Conservation (phyloP, 139 green algal species). For the Chlorella sp. region DNA sequence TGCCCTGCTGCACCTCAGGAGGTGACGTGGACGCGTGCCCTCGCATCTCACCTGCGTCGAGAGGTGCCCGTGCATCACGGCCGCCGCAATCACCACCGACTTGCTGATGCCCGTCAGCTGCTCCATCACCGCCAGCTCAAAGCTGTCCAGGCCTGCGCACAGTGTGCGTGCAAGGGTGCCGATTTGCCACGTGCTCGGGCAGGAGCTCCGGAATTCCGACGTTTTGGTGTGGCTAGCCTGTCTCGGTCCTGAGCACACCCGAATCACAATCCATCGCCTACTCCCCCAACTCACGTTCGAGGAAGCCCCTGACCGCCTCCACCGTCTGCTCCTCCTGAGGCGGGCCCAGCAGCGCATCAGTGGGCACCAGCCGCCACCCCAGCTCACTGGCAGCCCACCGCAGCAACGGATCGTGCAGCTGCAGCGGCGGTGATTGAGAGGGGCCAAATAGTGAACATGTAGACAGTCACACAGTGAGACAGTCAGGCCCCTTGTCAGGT, state of each 20-base stretch:
- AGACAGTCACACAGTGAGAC: too few relatives aligned
- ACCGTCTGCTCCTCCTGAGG: slow-evolving; percentile 35
- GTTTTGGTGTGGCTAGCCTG: too few relatives aligned
- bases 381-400: slow-evolving; percentile 42
- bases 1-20: neutral
- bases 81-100: slow-evolving; percentile 79
- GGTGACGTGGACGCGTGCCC: neutral
- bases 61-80: slow-evolving; percentile 57
- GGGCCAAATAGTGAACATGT: too few relatives aligned
- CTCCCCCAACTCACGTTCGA: slow-evolving; percentile 43
- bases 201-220: too few relatives aligned
- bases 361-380: slow-evolving; percentile 50
- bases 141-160: slow-evolving; percentile 57
- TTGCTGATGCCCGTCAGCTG: slow-evolving; percentile 62
- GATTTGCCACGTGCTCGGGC: too few relatives aligned
- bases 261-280: too few relatives aligned
- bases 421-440: too few relatives aligned
- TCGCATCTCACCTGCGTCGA: too few relatives aligned
- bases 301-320: slow-evolving; percentile 19
- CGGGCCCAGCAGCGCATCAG: slow-evolving; percentile 57
- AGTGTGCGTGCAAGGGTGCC: too few relatives aligned
- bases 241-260: too few relatives aligned
- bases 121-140: slow-evolving; percentile 71
- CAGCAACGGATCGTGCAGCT: slow-evolving; percentile 66
- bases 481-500: too few relatives aligned